phyloP scores from a whole-genome alignment of 139 green algal genomes.

The Haematococcus lacustris region DNA sequence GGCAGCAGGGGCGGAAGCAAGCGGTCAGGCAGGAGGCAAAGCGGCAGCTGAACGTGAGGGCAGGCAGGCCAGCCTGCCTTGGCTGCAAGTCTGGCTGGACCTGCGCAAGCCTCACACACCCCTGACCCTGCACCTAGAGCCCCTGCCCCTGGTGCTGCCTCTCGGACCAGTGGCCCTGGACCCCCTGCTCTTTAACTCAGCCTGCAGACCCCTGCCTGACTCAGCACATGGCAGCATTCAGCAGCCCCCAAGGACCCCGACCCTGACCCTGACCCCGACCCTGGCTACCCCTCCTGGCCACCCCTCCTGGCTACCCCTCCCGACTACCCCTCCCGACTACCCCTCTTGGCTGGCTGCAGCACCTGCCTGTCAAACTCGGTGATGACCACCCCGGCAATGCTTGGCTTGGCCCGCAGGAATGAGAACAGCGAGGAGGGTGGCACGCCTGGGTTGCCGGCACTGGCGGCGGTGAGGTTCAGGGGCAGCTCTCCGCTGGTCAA shows the following conservation, averaged over 20 bases:
- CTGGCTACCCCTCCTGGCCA: too few species aligned
- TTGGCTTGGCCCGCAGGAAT: conserved; percentile 51
- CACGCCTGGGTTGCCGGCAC: conserved; percentile 48
- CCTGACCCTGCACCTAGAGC: not conserved
- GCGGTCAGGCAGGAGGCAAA: not conserved
- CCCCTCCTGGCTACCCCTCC: too few species aligned
- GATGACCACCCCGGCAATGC: conserved; percentile 46
- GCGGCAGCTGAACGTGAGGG: not conserved
- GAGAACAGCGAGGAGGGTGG: conserved; percentile 63
- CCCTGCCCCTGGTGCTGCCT: too few species aligned
- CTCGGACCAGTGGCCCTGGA: too few species aligned
- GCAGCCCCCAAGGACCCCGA: not conserved
- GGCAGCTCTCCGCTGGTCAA: not conserved
- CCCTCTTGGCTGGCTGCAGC: not conserved
- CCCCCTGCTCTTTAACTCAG: too few species aligned
- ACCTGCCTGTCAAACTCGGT: conserved; percentile 46
- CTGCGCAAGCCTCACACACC: not conserved
- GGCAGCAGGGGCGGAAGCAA: not conserved
- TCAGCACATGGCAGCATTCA: not conserved
- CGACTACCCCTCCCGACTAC: too few species aligned
- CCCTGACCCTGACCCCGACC: too few species aligned
- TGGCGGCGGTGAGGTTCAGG: conserved; percentile 4
- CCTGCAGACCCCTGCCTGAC: too few species aligned
- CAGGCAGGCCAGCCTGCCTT: not conserved
- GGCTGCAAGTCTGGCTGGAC: not conserved